A percentile compares a stretch with the other conserved stretches of the same genome.
These are phyloP conservation scores for Phaeolepiota aurea DNA, from an alignment of 768 basidiomycete genomes.

Conservation along the genomic window DNA sequence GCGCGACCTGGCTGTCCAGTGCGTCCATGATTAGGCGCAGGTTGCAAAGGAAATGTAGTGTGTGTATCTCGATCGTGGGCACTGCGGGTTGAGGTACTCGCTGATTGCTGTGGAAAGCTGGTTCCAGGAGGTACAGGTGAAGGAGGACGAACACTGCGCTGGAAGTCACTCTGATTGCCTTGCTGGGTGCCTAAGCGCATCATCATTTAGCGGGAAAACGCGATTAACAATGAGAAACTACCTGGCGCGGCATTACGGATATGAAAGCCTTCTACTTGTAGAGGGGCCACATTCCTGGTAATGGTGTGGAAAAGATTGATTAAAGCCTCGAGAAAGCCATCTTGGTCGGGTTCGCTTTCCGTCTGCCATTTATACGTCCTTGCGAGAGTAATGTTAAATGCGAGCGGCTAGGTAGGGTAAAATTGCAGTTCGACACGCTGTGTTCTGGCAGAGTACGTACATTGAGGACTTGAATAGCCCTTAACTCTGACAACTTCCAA, in stretches of 20 bases:
- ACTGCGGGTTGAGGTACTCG: background rate
- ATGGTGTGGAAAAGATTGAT: conserved; percentile 52
- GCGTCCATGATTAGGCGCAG: background rate
- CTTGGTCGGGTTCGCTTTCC: conserved; percentile 66
- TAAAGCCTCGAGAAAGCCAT: conserved; percentile 57
- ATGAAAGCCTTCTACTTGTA: conserved; percentile 54
- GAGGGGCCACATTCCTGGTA: conserved; percentile 28
- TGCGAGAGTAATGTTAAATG: conserved; percentile 80
- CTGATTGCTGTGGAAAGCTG: background rate
- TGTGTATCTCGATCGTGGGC: background rate
- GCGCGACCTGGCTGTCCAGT: background rate
- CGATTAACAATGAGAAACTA: too few species aligned
- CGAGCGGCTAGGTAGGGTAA: conserved; percentile 35
- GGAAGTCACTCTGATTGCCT: background rate
- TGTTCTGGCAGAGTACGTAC: conserved; percentile 48
- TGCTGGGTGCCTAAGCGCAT: too few species aligned
- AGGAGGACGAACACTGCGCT: background rate
- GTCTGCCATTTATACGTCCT: conserved; percentile 89
- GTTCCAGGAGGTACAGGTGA: background rate
- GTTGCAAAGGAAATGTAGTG: background rate
- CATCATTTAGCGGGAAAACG: too few species aligned
- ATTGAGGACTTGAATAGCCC: conserved; percentile 65
- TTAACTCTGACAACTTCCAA: conserved; percentile 81
- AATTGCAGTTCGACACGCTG: background rate
- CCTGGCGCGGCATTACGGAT: too few species aligned